A percentile compares a stretch with the other conserved stretches of the same genome.
phyloP scores from a whole-genome alignment of 495 filamentous ascomycete species.

The Penicillium pulvis region DNA sequence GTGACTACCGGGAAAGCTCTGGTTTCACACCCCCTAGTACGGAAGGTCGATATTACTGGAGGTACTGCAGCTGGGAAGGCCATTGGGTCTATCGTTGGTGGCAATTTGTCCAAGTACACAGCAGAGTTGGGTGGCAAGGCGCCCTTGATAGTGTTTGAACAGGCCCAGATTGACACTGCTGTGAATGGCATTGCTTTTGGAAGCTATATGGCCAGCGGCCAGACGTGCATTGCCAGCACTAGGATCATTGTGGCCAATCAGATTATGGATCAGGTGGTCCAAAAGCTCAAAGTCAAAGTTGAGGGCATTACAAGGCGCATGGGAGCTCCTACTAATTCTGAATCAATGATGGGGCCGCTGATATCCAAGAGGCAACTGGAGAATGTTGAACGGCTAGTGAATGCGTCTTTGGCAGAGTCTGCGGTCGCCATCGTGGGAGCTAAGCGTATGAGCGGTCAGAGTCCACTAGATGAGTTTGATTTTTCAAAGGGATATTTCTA shows the following conservation, averaged over 20 bases:
- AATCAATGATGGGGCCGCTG: slow-evolving; percentile 28
- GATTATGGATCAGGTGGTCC: slow-evolving; percentile 37
- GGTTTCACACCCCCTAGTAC: slow-evolving; percentile 51
- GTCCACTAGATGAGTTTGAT: slow-evolving; percentile 21
- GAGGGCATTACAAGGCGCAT: slow-evolving; percentile 38
- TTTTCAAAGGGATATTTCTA: slow-evolving; percentile 57
- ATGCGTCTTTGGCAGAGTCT: slow-evolving; percentile 31
- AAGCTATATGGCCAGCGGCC: slow-evolving; percentile 61
- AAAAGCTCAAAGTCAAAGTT: slow-evolving; percentile 45
- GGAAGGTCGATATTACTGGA: slow-evolving; percentile 66
- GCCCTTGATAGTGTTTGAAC: slow-evolving; percentile 55
- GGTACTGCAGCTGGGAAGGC: slow-evolving; percentile 49
- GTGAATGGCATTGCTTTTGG: slow-evolving; percentile 61
- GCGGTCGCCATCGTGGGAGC: slow-evolving; percentile 35
- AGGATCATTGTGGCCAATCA: slow-evolving; percentile 56
- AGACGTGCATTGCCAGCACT: slow-evolving; percentile 64
- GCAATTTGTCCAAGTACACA: slow-evolving; percentile 56
- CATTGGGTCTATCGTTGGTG: slow-evolving; percentile 49
- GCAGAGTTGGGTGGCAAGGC: slow-evolving; percentile 65
- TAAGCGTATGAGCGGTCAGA: slow-evolving; percentile 32
- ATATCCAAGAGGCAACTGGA: slow-evolving; percentile 22
- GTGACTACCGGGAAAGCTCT: slow-evolving; percentile 54
- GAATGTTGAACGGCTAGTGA: slow-evolving; percentile 27
- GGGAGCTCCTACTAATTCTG: slow-evolving; percentile 19
- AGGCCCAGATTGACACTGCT: slow-evolving; percentile 51